Conservation (phyloP, 2,329 filamentous ascomycete species). For the Beauveria bassiana region DNA sequence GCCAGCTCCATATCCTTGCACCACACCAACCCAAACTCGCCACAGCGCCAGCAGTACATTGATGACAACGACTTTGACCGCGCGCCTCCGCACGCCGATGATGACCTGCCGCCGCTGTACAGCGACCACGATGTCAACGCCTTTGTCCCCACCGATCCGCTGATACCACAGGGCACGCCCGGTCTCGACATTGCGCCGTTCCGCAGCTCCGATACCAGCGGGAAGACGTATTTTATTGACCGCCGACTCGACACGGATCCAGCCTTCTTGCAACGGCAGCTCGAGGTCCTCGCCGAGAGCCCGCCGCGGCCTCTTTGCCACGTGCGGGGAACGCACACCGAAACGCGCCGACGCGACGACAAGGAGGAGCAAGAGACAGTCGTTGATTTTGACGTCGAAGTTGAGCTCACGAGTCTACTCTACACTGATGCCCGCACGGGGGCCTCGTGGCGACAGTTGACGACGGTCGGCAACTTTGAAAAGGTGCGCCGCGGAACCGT, state of each 20-base stretch:
- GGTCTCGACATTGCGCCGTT: slow-evolving; percentile 21
- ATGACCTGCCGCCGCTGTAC: slow-evolving; percentile 41
- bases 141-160: slow-evolving; percentile 17
- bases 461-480: slow-evolving; percentile 49
- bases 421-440: slow-evolving; percentile 35
- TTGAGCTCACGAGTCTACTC: slow-evolving; percentile 53
- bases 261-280: slow-evolving; percentile 34
- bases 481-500: slow-evolving; percentile 59
- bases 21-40: slow-evolving; percentile 9
- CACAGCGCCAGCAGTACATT: slow-evolving; percentile 23
- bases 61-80: slow-evolving; percentile 32
- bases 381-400: slow-evolving; percentile 51
- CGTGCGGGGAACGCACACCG: slow-evolving; percentile 45
- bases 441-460: slow-evolving; percentile 35
- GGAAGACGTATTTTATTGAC: slow-evolving; percentile 36
- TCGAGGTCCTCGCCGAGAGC: slow-evolving; percentile 34
- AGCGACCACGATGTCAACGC: slow-evolving; percentile 25
- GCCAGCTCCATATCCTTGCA: slow-evolving; percentile 21
- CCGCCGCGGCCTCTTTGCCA: slow-evolving; percentile 48
- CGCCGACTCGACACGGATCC: slow-evolving; percentile 37
- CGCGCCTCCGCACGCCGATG: slow-evolving; percentile 17
- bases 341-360: slow-evolving; percentile 35
- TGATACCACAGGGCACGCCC: slow-evolving; percentile 15
- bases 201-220: slow-evolving; percentile 24
- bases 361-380: slow-evolving; percentile 39